Percentiles rank a stretch among this genome's conserved stretches.
Evolutionary conservation across 1,139 yeast species (phyloP).

Genomic region (Pichia sp.): DNA sequence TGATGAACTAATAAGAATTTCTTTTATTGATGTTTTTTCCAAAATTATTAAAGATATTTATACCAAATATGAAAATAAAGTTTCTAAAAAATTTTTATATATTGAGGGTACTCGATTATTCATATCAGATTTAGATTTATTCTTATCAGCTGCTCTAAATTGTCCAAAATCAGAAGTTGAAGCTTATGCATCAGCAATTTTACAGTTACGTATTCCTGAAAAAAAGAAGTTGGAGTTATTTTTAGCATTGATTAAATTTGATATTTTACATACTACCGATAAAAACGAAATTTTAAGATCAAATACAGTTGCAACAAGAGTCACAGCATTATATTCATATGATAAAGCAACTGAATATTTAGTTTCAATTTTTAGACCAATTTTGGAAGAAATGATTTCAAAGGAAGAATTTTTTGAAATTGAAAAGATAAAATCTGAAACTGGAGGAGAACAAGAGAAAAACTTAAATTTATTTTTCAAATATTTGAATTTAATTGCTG

Average conservation of each 20-base stretch:
- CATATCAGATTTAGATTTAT: constrained; percentile 19
- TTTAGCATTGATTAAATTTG: constrained; percentile 52
- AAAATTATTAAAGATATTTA: constrained; percentile 41
- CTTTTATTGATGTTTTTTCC: constrained; percentile 73
- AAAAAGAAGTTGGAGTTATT: constrained; percentile 52
- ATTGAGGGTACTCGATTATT: constrained; percentile 17
- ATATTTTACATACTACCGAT: constrained; percentile 53
- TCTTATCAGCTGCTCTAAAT: constrained; percentile 31
- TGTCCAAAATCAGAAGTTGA: constrained; percentile 70
- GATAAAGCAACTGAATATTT: constrained; percentile 59
- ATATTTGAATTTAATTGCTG: constrained; percentile 54
- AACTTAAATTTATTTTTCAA: constrained; percentile 50
- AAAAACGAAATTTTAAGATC: constrained; percentile 72
- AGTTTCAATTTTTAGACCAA: constrained; percentile 47
- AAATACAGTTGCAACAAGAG: constrained; percentile 76
- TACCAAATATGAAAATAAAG: constrained; percentile 18
- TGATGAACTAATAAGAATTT: constrained; percentile 56
- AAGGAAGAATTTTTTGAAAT: constrained; percentile 57
- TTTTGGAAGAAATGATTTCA: constrained; percentile 45
- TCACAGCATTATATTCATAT: constrained; percentile 66
- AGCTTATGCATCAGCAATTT: constrained; percentile 63
- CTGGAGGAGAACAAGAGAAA: constrained; percentile 33
- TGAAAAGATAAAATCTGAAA: constrained; percentile 45
- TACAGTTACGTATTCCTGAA: constrained; percentile 54
- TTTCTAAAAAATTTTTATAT: constrained; percentile 15